These are phyloP conservation scores for Verbena officinalis DNA, from an alignment of 257 asterid species.

Conservation along the genomic window DNA sequence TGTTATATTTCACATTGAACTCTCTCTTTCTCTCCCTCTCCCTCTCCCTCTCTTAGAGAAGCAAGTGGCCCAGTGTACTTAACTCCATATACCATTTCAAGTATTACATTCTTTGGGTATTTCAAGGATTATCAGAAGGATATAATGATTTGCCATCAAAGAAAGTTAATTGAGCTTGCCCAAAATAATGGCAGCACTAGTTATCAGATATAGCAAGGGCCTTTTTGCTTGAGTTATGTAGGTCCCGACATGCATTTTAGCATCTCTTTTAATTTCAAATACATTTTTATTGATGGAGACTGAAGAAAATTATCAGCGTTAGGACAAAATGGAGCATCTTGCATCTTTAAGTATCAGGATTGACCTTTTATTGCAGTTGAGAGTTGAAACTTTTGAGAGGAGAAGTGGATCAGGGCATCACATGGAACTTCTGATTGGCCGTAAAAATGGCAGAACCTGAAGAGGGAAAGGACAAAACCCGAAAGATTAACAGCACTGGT, in stretches of 20 bases:
- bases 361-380: conserved; percentile 24
- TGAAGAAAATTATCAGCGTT: conserved; percentile 26
- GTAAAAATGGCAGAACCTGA: neutral
- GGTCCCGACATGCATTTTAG: conserved; percentile 30
- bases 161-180: conserved; percentile 29
- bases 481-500: neutral
- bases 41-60: neutral
- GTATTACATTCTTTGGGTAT: no score
- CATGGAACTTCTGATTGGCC: conserved; percentile 4
- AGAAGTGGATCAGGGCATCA: conserved; percentile 1
- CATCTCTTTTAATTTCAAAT: conserved; percentile 32
- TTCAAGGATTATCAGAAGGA: no score
- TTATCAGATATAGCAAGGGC: conserved; percentile 10
- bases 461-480: no score
- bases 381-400: neutral
- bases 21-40: no score
- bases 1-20: no score
- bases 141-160: conserved; percentile 27
- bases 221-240: conserved; percentile 24
- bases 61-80: conserved; percentile 25
- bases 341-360: conserved; percentile 14
- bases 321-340: conserved; percentile 22
- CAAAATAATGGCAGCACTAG: conserved; percentile 14
- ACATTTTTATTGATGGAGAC: conserved; percentile 29
- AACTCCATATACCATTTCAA: no score